phyloP scores from a whole-genome alignment of 495 filamentous ascomycete genomes.

The Ascodesmis nigricans region DNA sequence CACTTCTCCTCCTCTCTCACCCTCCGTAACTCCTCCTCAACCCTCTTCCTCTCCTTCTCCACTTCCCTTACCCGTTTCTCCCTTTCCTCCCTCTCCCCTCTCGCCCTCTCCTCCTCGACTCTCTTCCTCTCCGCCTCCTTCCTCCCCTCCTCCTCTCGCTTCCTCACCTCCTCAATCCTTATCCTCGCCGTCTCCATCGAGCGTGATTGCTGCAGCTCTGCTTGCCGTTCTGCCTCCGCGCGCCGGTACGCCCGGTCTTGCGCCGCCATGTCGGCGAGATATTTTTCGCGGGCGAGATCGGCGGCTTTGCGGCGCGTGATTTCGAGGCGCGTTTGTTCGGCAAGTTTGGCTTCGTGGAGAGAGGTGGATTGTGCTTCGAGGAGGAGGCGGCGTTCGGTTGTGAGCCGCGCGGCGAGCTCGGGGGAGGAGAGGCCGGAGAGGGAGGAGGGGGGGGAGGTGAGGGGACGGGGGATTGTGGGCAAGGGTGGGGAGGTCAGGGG shows the following conservation, averaged over 20 bases:
- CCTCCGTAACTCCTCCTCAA: background rate
- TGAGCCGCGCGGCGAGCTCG: background rate
- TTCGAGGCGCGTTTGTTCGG: background rate
- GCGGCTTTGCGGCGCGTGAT: background rate
- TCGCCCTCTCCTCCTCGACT: background rate
- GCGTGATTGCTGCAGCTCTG: no score
- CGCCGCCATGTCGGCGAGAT: no score
- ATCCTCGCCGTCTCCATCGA: constrained; percentile 7
- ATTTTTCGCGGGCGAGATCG: background rate
- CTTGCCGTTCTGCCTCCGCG: no score
- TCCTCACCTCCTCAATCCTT: constrained; percentile 5
- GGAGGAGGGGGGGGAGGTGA: constrained; percentile 1
- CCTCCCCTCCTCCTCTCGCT: constrained; percentile 12
- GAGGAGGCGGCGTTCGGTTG: background rate
- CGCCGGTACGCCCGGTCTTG: no score
- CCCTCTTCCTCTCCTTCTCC: background rate
- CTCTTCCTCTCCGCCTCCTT: constrained; percentile 5
- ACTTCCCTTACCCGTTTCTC: no score
- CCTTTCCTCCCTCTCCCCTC: background rate
- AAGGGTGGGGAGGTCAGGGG: no score
- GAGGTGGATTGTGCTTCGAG: background rate
- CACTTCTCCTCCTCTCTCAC: background rate
- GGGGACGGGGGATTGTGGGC: no score
- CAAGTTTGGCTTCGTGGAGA: background rate
- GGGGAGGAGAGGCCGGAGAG: background rate